Evolutionary conservation across 352 stramenopile species (phyloP), one percentile per base, ranked within the genome.

Genomic region (Globisporangium nagaii): DNA sequence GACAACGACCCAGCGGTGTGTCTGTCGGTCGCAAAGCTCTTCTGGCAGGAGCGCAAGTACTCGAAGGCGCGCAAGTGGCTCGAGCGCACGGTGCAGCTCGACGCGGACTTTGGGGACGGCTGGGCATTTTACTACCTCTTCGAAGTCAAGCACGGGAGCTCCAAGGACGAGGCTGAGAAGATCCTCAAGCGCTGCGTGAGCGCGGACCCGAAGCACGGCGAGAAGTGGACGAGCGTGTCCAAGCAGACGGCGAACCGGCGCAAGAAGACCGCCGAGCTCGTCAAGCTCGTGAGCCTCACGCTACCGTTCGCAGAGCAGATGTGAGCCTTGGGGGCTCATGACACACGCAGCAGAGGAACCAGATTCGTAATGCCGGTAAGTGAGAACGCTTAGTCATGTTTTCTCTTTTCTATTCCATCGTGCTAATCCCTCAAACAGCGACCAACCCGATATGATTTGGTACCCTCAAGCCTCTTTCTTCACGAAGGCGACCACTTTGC

Each of bases 71-170:
- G 96, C 44, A 99, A 99, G 68, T 99, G 96, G 96, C 95, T 99
- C 56, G 91, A 98, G 58, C 82, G 96, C 34, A 98, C 97, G 0
- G 86, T 99, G 24, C 79, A 98, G 45, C 69, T 99, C 20, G 88
- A 99, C 63, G 69, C 84, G 6, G 95, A 98, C 68, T 86, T 98
- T 40, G 97, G 97, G 15, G 97, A 99, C 71, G 92, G 90, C 12
- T 99, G 97, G 97, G 96, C 91, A 4, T 86, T 95, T 43, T 99
- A 98, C 68, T 99, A 99, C 70, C 78, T 94, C 12, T 99, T 99
- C 70, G 96, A 99, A 70, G 63, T 95, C 19, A 83, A 98, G 56
- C 78, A 96, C 54, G 96, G 94, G 10, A 86, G 65, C 1, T 39
- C 37, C 8, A 75, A 87, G 40, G 70, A 77, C 22, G 76, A 94